Evolutionary conservation across 2,329 filamentous ascomycete genomes (phyloP).

Genomic region (Aureobasidium sp.): DNA sequence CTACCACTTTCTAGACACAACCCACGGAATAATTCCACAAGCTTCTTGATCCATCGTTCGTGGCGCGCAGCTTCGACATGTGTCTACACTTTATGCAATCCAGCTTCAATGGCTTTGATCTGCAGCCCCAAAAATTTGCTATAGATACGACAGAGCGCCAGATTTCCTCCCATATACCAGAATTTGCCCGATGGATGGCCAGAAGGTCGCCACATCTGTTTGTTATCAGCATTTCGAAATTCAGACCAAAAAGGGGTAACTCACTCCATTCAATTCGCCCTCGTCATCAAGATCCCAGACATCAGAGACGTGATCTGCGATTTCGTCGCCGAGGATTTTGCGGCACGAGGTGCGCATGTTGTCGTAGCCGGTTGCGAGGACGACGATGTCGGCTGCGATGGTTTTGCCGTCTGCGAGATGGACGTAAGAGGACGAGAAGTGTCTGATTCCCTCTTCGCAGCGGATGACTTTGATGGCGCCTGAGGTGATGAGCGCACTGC

Average conservation of each 20-base stretch:
- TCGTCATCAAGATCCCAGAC: slow-evolving; percentile 37
- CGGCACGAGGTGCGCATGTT: slow-evolving; percentile 60
- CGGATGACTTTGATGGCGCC: slow-evolving; percentile 56
- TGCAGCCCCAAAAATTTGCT: slow-evolving; percentile 34
- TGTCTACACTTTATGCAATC: background rate
- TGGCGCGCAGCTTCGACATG: no score
- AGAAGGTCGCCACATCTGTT: slow-evolving; percentile 34
- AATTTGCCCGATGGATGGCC: slow-evolving; percentile 29
- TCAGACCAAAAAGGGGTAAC: background rate
- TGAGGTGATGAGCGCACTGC: slow-evolving; percentile 53
- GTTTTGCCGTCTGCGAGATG: slow-evolving; percentile 46
- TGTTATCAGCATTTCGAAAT: background rate
- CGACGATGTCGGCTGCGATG: slow-evolving; percentile 55
- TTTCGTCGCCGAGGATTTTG: slow-evolving; percentile 54
- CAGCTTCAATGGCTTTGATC: slow-evolving; percentile 32
- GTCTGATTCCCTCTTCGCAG: slow-evolving; percentile 43
- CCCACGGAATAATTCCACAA: no score
- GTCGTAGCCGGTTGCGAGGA: slow-evolving; percentile 51
- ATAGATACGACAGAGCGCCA: slow-evolving; percentile 30
- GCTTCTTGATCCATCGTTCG: no score
- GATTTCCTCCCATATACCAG: slow-evolving; percentile 36
- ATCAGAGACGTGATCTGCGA: slow-evolving; percentile 52
- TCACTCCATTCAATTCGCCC: slow-evolving; percentile 28
- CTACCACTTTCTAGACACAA: no score
- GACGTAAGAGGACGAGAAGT: slow-evolving; percentile 41